Base-by-base conservation (phyloP, 805 yeast genomes). In the Cephaloascus fragrans region DNA sequence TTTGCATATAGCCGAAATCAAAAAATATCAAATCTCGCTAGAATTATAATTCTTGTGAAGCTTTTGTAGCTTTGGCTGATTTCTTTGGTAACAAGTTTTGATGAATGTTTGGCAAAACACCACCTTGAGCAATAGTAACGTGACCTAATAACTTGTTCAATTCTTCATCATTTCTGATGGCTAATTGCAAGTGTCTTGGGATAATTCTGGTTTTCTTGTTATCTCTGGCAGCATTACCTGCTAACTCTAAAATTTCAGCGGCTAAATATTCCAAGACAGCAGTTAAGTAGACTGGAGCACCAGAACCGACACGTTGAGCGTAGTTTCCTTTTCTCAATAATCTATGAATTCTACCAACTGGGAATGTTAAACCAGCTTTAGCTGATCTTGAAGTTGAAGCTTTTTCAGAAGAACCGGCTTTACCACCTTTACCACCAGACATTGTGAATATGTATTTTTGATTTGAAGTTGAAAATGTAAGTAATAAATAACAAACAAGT, bases 311-410 rank as follows among this genome's bases (percentile, higher is more conserved):
- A 75, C 97, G 83, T 74, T 89, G 95, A 61, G 97, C 95, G 75
- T 90, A 86, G 82, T 89, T 86, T 66, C 96, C 96, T 73, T 83
- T 87, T 80, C 95, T 86, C 61, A 90, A 73, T 56, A 89, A 77
- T 74, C 97, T 82, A 77, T 90, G 96, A 55, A 90, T 93, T 81
- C 97, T 89, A 69, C 97, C 97, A 53, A 90, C 97, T 74, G 97
- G 97, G 94, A 90, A 90, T 57, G 95, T 86, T 62, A 90, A 80
- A 69, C 97, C 97, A 62, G 97, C 97, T 77, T 88, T 90, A 49
- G 96, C 82, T 54, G 97, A 90, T 81, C 97, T 87, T 41, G 97
- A 84, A 75, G 90, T 93, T 62, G 97, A 83, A 59, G 95, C 88
- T 73, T 90, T 90, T 65, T 87, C 89, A 56, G 94, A 69, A 53